Evolutionary conservation across 768 basidiomycete species (phyloP), one percentile per base, ranked within the genome.

Genomic region (Podaxis mareebaensis): DNA sequence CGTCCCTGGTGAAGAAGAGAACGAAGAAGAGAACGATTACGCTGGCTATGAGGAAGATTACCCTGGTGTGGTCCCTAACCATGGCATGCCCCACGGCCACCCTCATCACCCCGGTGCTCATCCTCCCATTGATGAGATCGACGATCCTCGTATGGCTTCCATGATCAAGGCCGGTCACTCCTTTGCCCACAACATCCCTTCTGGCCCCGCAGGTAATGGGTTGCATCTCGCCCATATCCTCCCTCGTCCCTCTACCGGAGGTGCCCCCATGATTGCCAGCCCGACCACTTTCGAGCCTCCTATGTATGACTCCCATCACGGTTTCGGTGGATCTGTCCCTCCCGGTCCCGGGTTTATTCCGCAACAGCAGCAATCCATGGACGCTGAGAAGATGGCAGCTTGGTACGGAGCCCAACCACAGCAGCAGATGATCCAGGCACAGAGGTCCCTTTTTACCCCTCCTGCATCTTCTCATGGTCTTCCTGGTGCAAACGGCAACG

Each of bases 1-100:
- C 3, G 77, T 83, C 53, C 70, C 78, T 3, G 82, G 77, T 30
- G 77, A 83, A 42, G 86, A 84, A 24, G 80, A 71, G 8, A 80
- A 79, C 40, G 79, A 82, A 36, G 68, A 69, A 26, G 67, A 68
- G 33, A 77, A 77, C 61, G 78, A 79, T 30, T 62, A 55, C 26
- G 22, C 44, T 36, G 61, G 61, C 20, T 49, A 55, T 38, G 61
- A 62, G 13, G 61, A 62, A 17, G 61, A 62, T 17, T 62, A 55
- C 46, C 53, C 61, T 10, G 36, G 30, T 13, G 52, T 58, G 28
- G 26, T 30, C 22, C 65, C 60, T 4, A 49, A 11, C 51, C 57
- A 59, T 56, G 42, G 26, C n/a, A 15, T 60, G 17, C 17, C 59
- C 26, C 60, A 53, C 44, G 60, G 38, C 33, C 61, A 61, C 36